phyloP scores from a whole-genome alignment of 495 filamentous ascomycete species.

The Pseudomonodictys pantanalensis region DNA sequence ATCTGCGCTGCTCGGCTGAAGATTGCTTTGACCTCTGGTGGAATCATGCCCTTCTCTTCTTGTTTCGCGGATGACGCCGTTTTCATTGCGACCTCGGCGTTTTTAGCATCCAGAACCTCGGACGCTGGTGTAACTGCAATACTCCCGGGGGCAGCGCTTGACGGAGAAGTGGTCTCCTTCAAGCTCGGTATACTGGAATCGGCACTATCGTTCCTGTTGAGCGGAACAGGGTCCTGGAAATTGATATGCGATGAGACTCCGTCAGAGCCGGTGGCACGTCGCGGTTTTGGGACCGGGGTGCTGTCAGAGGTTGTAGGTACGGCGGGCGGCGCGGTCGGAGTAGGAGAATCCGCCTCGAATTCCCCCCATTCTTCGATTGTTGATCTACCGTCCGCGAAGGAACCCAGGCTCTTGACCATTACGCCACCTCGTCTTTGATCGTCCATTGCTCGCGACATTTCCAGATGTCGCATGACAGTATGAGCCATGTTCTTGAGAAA shows the following conservation, averaged over 20 bases:
- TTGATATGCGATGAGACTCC: not conserved
- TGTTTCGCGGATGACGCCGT: slow-evolving; percentile 9
- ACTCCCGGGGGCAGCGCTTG: not conserved
- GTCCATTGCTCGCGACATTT: slow-evolving; percentile 54
- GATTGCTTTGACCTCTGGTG: slow-evolving; percentile 21
- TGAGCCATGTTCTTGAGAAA: slow-evolving; percentile 48
- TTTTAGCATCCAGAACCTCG: not conserved
- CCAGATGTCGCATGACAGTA: slow-evolving; percentile 63
- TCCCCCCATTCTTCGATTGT: slow-evolving; percentile 23
- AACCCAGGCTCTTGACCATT: slow-evolving; percentile 60
- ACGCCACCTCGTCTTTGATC: slow-evolving; percentile 58
- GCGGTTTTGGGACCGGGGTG: slow-evolving; percentile 3
- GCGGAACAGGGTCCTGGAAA: not conserved
- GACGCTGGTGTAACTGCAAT: slow-evolving; percentile 7
- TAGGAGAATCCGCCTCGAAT: slow-evolving; percentile 10
- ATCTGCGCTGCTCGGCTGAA: slow-evolving; percentile 27
- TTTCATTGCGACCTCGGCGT: slow-evolving; percentile 1
- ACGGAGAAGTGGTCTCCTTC: slow-evolving; percentile 6
- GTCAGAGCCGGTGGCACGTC: not conserved
- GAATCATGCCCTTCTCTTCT: slow-evolving; percentile 3
- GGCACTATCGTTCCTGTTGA: slow-evolving; percentile 1
- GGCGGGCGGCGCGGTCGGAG: no score
- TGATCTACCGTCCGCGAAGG: slow-evolving; percentile 57
- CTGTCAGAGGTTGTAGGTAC: not conserved
- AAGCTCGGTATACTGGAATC: slow-evolving; percentile 10